These are phyloP conservation scores for Fusarium buharicum DNA, from an alignment of 2,329 filamentous ascomycete genomes.

Conservation along the genomic window DNA sequence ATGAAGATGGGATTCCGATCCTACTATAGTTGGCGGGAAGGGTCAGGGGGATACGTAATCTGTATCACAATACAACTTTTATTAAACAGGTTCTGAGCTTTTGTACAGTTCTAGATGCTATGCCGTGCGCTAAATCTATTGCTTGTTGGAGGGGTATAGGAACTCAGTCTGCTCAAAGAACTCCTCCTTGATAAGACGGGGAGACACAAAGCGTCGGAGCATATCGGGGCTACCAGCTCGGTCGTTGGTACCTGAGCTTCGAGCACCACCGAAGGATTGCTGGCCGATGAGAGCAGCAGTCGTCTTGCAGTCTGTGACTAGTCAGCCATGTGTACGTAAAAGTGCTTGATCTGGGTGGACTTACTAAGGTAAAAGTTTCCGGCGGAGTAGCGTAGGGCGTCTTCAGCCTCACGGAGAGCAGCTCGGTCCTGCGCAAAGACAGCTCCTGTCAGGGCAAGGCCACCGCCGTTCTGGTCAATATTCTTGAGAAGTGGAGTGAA, in stretches of 20 bases:
- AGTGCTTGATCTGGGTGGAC: not conserved
- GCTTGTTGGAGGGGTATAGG: constrained; percentile 61
- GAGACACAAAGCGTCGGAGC: constrained; percentile 62
- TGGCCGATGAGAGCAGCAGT: constrained; percentile 66
- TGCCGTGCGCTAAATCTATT: constrained; percentile 30
- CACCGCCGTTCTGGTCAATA: constrained; percentile 56
- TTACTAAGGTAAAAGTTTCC: constrained; percentile 66
- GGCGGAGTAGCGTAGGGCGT: constrained; percentile 62
- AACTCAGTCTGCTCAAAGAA: constrained; percentile 54
- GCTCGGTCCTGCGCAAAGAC: constrained; percentile 61
- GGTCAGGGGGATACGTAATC: not conserved
- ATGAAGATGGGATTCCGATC: no score
- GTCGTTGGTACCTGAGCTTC: constrained; percentile 65
- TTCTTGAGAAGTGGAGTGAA: constrained; percentile 50
- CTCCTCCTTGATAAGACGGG: constrained; percentile 64
- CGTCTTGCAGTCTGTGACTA: constrained; percentile 60
- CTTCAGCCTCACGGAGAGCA: constrained; percentile 61
- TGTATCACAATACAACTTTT: constrained; percentile 2
- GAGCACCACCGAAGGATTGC: constrained; percentile 65
- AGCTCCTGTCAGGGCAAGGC: constrained; percentile 60
- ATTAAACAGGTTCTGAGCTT: constrained; percentile 27
- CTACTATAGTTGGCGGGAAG: no score
- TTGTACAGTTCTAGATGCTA: constrained; percentile 32
- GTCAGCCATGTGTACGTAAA: not conserved
- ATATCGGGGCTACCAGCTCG: constrained; percentile 64